These are phyloP conservation scores for Handroanthus guayacan DNA, from an alignment of 257 asterid genomes.

Conservation along the genomic window DNA sequence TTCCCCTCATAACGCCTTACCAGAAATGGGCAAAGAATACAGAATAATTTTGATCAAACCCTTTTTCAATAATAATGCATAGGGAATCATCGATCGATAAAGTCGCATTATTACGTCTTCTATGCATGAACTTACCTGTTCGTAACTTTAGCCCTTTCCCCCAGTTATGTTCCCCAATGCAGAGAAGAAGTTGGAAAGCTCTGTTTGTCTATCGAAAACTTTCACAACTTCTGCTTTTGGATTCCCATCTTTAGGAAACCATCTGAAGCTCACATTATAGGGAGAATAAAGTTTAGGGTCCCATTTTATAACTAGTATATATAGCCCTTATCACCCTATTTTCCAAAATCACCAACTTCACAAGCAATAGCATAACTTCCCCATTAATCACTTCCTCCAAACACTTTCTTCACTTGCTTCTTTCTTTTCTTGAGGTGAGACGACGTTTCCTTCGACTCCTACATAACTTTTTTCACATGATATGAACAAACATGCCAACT, in stretches of 20 bases:
- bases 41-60: slow-evolving; percentile 42
- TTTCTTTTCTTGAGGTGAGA: slow-evolving; percentile 30
- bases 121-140: slow-evolving; percentile 40
- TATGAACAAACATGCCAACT: too few relatives aligned
- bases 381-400: not conserved
- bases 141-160: slow-evolving; percentile 29
- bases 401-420: not conserved
- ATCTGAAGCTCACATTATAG: not conserved
- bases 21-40: slow-evolving; percentile 62
- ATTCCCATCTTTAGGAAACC: slow-evolving; percentile 47
- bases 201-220: slow-evolving; percentile 31
- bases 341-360: slow-evolving; percentile 47
- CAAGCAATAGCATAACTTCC: slow-evolving; percentile 18
- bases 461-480: too few relatives aligned
- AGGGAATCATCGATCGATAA: slow-evolving; percentile 48
- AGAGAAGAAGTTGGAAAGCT: slow-evolving; percentile 4
- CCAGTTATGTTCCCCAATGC: slow-evolving; percentile 4
- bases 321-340: slow-evolving; percentile 48
- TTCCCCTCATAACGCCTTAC: slow-evolving; percentile 60
- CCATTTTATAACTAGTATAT: slow-evolving; percentile 57
- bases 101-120: slow-evolving; percentile 33
- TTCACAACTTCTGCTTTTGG: slow-evolving; percentile 46
- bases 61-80: slow-evolving; percentile 55
- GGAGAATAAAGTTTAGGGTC: slow-evolving; percentile 37
- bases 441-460: not conserved